Percentiles rank a stretch among this genome's conserved stretches.
These are phyloP conservation scores for Amanita rubescens DNA, from an alignment of 768 basidiomycete genomes.

Conservation along the genomic window DNA sequence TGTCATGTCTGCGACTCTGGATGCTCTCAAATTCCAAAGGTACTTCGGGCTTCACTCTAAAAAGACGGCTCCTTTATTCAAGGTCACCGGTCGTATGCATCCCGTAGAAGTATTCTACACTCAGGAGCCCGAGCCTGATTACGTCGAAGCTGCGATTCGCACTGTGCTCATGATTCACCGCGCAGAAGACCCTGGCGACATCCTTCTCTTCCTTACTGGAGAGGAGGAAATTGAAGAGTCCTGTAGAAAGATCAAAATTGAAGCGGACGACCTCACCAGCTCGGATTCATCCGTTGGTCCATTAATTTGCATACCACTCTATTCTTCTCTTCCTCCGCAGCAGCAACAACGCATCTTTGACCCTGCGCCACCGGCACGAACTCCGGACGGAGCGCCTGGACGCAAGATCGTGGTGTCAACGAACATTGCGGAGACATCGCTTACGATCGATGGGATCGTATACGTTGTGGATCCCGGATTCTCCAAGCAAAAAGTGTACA, in stretches of 20 bases:
- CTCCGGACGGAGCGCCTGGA: conserved; percentile 38
- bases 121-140: conserved; percentile 88
- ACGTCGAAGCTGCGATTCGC: conserved; percentile 93
- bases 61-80: conserved; percentile 68
- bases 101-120: conserved; percentile 96
- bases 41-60: conserved; percentile 63
- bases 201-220: conserved; percentile 93
- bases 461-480: conserved; percentile 89
- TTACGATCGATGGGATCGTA: conserved; percentile 93
- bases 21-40: conserved; percentile 93
- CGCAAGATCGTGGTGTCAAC: conserved; percentile 89
- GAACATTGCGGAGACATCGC: conserved; percentile 92
- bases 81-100: conserved; percentile 88
- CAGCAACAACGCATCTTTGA: conserved; percentile 89
- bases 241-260: conserved; percentile 3
- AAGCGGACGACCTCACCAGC: conserved; percentile 32
- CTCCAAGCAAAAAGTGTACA: conserved; percentile 85
- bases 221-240: conserved; percentile 76
- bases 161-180: conserved; percentile 97
- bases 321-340: conserved; percentile 84
- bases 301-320: conserved; percentile 47
- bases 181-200: conserved; percentile 88
- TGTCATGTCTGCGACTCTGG: conserved; percentile 97
- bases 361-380: conserved; percentile 67
- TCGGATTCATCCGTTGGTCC: conserved; percentile 54